These are phyloP conservation scores for Calocybe cyanea DNA, from an alignment of 768 basidiomycete species.

Conservation along the genomic window DNA sequence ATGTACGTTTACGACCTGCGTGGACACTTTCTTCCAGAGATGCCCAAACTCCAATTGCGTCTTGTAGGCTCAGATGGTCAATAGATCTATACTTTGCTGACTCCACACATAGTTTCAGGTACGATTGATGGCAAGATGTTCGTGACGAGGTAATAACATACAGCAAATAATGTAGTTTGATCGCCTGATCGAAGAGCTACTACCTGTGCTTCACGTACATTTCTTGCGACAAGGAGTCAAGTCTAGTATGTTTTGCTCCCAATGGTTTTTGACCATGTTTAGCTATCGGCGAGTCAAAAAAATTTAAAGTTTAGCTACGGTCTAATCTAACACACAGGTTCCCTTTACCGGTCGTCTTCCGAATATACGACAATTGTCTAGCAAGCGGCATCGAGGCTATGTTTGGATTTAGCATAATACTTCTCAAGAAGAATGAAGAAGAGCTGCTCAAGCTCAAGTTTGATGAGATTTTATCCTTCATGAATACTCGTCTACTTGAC, in stretches of 20 bases:
- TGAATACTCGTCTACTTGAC: conserved; percentile 82
- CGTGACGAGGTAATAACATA: conserved; percentile 5
- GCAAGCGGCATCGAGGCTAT: conserved; percentile 97
- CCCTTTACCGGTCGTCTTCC: conserved; percentile 89
- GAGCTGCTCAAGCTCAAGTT: conserved; percentile 78
- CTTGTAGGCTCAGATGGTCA: conserved; percentile 47
- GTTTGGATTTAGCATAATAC: conserved; percentile 87
- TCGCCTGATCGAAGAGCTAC: conserved; percentile 84
- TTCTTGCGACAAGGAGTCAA: conserved; percentile 93
- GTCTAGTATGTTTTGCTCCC: conserved; percentile 97
- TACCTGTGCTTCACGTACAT: conserved; percentile 91
- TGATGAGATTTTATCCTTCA: conserved; percentile 82
- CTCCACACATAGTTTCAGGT: conserved; percentile 53
- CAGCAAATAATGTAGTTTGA: conserved; percentile 63
- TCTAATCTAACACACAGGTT: conserved; percentile 51
- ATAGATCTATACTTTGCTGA: not conserved
- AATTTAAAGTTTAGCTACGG: not conserved
- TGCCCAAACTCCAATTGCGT: conserved; percentile 94
- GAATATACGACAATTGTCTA: conserved; percentile 94
- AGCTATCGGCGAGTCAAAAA: conserved; percentile 70
- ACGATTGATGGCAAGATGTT: conserved; percentile 12
- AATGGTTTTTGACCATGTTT: conserved; percentile 98
- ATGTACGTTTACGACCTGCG: conserved; percentile 97
- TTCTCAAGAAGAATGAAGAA: conserved; percentile 88
- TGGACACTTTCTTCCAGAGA: conserved; percentile 97